phyloP scores from a whole-genome alignment of 345 rosid genomes.

The Microthlaspi erraticum region DNA sequence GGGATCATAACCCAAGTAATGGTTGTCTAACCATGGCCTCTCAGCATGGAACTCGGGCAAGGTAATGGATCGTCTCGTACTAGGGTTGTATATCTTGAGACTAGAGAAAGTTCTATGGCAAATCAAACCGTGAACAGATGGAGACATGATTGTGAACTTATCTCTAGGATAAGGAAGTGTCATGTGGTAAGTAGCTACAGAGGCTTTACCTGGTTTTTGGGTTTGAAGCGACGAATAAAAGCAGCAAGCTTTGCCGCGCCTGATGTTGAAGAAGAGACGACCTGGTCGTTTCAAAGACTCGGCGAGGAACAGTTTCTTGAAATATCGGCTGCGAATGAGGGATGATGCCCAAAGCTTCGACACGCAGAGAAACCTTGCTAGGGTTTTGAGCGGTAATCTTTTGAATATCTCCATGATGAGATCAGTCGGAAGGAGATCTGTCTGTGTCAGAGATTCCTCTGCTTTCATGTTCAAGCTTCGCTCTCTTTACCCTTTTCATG shows the following conservation, averaged over 20 bases:
- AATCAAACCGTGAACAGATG: conserved; percentile 31
- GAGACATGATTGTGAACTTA: conserved; percentile 1
- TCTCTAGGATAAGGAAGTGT: neutral
- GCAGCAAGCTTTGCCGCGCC: neutral
- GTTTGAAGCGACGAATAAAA: conserved; percentile 8
- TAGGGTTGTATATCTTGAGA: conserved; percentile 23
- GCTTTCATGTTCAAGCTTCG: too few relatives aligned
- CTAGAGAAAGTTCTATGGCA: conserved; percentile 13
- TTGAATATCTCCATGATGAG: neutral
- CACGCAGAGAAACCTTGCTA: neutral
- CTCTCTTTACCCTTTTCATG: too few relatives aligned
- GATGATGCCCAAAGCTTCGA: conserved; percentile 8
- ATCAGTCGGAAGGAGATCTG: neutral
- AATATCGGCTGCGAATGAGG: neutral
- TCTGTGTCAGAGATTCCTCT: too few relatives aligned
- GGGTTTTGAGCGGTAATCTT: neutral
- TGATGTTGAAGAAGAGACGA: neutral
- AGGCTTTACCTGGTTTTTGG: neutral
- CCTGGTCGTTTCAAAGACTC: neutral
- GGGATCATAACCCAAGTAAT: conserved; percentile 38
- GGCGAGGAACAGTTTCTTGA: neutral
- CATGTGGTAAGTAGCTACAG: conserved; percentile 11
- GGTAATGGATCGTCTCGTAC: neutral
- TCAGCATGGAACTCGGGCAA: conserved; percentile 8
- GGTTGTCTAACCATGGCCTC: neutral